Percentiles rank a stretch among this genome's conserved stretches.
phyloP scores from a whole-genome alignment of 768 basidiomycete genomes.

The Leucocoprinus sp. region DNA sequence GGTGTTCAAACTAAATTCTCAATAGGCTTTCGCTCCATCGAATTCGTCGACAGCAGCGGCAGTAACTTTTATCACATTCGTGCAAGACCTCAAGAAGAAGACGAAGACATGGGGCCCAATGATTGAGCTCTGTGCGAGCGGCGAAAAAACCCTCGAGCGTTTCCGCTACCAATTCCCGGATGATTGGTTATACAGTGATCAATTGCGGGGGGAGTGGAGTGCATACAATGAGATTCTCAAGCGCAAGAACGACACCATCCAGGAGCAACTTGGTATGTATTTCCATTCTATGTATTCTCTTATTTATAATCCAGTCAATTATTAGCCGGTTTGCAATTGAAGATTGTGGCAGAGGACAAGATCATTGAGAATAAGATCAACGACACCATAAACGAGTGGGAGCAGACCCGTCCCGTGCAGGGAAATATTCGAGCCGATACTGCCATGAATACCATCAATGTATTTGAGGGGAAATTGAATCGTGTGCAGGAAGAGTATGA shows the following conservation, averaged over 20 bases:
- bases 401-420: slow-evolving; percentile 91
- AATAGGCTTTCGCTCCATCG: slow-evolving; percentile 60
- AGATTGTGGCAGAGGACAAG: slow-evolving; percentile 99
- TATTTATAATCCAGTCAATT: not conserved
- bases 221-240: slow-evolving; percentile 97
- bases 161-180: slow-evolving; percentile 95
- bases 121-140: slow-evolving; percentile 89
- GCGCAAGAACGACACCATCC: slow-evolving; percentile 96
- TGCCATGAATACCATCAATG: slow-evolving; percentile 92
- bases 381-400: slow-evolving; percentile 90
- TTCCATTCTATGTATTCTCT: not conserved
- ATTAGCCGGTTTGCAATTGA: slow-evolving; percentile 93
- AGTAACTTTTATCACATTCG: slow-evolving; percentile 98
- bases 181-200: slow-evolving; percentile 98
- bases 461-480: slow-evolving; percentile 86
- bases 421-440: slow-evolving; percentile 94
- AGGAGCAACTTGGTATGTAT: slow-evolving; percentile 88
- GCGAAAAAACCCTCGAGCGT: slow-evolving; percentile 95
- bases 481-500: slow-evolving; percentile 93
- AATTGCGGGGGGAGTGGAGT: slow-evolving; percentile 95
- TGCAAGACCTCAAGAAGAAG: slow-evolving; percentile 97
- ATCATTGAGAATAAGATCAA: slow-evolving; percentile 94
- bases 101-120: slow-evolving; percentile 94
- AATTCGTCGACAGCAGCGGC: slow-evolving; percentile 96
- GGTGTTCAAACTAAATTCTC: slow-evolving; percentile 9